These are phyloP conservation scores for grape (Vitis vinifera) DNA, from an alignment of 164 flowering plant genomes.

Conservation along the genomic window DNA sequence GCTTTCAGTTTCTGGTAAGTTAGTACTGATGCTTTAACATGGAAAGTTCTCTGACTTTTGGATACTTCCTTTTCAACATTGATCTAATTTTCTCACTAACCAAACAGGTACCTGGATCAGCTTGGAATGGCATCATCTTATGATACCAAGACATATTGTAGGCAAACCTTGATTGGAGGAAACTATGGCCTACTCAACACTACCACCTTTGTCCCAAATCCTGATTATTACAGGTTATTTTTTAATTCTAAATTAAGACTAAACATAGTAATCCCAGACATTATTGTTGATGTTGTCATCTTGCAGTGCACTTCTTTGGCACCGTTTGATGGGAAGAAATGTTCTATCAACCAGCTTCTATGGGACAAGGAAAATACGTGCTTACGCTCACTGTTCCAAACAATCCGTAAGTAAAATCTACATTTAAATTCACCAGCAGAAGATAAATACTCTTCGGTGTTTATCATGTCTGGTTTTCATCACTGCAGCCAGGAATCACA, in stretches of 20 bases:
- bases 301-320: conserved; percentile 59
- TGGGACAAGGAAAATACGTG: conserved; percentile 36
- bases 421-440: neutral
- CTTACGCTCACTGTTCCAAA: conserved; percentile 55
- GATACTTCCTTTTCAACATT: conserved; percentile 5
- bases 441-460: neutral
- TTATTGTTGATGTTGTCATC: neutral
- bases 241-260: neutral
- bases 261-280: neutral
- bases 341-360: conserved; percentile 31
- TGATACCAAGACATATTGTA: conserved; percentile 43
- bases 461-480: neutral
- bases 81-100: neutral
- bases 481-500: conserved; percentile 47
- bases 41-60: neutral
- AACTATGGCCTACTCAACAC: conserved; percentile 50
- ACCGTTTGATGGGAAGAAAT: conserved; percentile 47
- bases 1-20: conserved; percentile 47
- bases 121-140: conserved; percentile 46
- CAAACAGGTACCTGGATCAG: conserved; percentile 53
- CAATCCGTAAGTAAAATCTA: conserved; percentile 27
- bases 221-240: conserved; percentile 51
- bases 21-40: neutral
- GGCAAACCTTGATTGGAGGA: conserved; percentile 53
- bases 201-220: conserved; percentile 44